Evolutionary conservation across 495 filamentous ascomycete genomes (phyloP), one percentile per base, ranked within the genome.

Genomic region (Lepraria neglecta): DNA sequence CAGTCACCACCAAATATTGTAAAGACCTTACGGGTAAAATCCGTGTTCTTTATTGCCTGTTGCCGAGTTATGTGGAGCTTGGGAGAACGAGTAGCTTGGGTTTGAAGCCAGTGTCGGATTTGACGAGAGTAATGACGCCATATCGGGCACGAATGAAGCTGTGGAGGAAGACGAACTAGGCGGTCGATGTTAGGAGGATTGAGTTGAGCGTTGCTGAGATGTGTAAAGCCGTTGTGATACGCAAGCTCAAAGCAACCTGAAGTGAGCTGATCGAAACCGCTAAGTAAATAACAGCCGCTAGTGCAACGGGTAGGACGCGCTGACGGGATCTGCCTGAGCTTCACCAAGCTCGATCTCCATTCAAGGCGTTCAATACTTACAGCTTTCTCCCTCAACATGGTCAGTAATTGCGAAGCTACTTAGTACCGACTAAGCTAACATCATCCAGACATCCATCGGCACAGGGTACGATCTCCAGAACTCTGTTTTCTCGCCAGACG

Each of bases 381-480:
- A 17, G 15, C n/a, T 51, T 24, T 19, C 46, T 31, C 24, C 14
- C 35, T 17, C 31, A 51, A 9, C 17, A 60, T 60, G 58, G 58
- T 60, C 15, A 43, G 58, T 42, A 3, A 60, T 60, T 4, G 6
- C 10, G 6, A 42, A 17, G 19, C 35, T 14, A 19, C 19, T 31
- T 15, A 11, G 5, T 5, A 28, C 19, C 9, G 10, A 24, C 33
- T 2, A 19, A 40, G 33, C 58, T 60, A 51, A 60, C 2, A 44
- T 28, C 15, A 4, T 21, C 9, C 14, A 97, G 94, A 98, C 94
- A 70, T 98, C 94, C 69, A 98, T 98, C 85, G 94, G 94, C 72
- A 98, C 94, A 68, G 94, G 94, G 70, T 98, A 98, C 77, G 94
- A 98, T 84, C 88, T 98, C 72, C 88, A 89, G 69, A 98, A 98